Evolutionary conservation across 768 basidiomycete genomes (phyloP), one percentile per base, ranked within the genome.

Genomic region (Kondoa subrosea): DNA sequence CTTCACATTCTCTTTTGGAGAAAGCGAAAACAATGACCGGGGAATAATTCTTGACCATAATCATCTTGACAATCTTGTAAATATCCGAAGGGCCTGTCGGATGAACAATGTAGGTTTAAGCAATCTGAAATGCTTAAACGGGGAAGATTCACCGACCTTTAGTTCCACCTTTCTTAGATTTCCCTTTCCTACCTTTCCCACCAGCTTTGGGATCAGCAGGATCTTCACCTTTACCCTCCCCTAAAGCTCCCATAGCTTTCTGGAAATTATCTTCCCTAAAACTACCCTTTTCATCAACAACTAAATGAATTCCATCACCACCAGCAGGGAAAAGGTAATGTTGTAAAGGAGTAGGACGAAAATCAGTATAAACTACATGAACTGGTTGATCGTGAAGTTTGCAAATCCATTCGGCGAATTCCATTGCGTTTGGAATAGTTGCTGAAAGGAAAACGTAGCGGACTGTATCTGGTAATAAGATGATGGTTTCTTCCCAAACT

Each of bases 401-500:
- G 80, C 87, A 90, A 75, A 99, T 91, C 95, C 95, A 99, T 78
- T 96, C 89, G 30, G 93, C 91, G 73, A 99, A 99, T 76, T 99
- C 90, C 89, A 95, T 93, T 12, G 93, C 91, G 78, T 99, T 97
- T 57, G 95, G 95, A 65, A 99, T 97, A 17, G 95, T 99, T 70
- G 95, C 93, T 26, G 95, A 99, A 34, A 99, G 85, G 79, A 99
- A 99, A 68, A 99, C 93, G 76, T 95, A 93, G 78, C 88, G 91
- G 70, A 97, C 93, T 16, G 85, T 86, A 77, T 95, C 89, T 8
- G 95, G 95, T 14, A 99, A 84, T 1, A 99, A 84, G 73, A 97
- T 97, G 75, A 97, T 95, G 0, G 91, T 92, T 77, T 95, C 92
- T 78, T 99, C 93, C 95, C 95, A 97, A 30, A 99, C 95, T 25